phyloP scores from a whole-genome alignment of 2,329 filamentous ascomycete species.

The Pseudonectria buxi region DNA sequence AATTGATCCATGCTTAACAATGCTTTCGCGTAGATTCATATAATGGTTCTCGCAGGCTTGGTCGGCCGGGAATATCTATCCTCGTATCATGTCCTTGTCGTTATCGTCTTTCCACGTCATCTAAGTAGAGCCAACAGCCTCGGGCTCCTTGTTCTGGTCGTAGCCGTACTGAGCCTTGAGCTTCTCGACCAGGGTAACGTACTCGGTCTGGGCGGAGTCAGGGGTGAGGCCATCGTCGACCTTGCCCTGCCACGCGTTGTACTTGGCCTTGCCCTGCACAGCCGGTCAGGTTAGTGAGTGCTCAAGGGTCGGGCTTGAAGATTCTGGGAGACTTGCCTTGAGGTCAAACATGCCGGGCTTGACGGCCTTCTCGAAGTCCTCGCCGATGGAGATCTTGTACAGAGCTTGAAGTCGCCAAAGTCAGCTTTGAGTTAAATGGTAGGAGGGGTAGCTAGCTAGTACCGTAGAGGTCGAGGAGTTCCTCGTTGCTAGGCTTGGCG shows the following conservation, averaged over 20 bases:
- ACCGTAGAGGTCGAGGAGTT: slow-evolving; percentile 60
- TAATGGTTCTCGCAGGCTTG: no score
- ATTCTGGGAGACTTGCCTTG: slow-evolving; percentile 39
- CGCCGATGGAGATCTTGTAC: slow-evolving; percentile 51
- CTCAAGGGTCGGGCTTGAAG: background rate
- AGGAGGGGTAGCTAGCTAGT: slow-evolving; percentile 6
- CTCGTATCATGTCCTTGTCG: no score
- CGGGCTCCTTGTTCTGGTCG: slow-evolving; percentile 57
- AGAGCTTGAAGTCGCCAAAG: slow-evolving; percentile 35
- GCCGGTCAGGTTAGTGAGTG: slow-evolving; percentile 7
- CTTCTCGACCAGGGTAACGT: slow-evolving; percentile 64
- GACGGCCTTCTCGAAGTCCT: slow-evolving; percentile 49
- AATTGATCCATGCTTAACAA: no score
- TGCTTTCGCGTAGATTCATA: no score
- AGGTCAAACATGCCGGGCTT: slow-evolving; percentile 64
- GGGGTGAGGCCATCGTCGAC: slow-evolving; percentile 56
- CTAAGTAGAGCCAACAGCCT: slow-evolving; percentile 40
- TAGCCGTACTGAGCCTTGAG: slow-evolving; percentile 66
- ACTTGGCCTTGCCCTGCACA: slow-evolving; percentile 69
- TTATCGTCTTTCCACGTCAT: background rate
- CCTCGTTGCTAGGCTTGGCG: slow-evolving; percentile 55
- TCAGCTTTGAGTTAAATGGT: background rate
- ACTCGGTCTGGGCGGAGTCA: slow-evolving; percentile 66
- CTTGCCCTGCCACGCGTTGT: slow-evolving; percentile 66
- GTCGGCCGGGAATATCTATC: no score